Percentiles rank a stretch among this genome's conserved stretches.
Conservation (phyloP, 2,329 filamentous ascomycete genomes). For the Alternaria brassicicola region DNA sequence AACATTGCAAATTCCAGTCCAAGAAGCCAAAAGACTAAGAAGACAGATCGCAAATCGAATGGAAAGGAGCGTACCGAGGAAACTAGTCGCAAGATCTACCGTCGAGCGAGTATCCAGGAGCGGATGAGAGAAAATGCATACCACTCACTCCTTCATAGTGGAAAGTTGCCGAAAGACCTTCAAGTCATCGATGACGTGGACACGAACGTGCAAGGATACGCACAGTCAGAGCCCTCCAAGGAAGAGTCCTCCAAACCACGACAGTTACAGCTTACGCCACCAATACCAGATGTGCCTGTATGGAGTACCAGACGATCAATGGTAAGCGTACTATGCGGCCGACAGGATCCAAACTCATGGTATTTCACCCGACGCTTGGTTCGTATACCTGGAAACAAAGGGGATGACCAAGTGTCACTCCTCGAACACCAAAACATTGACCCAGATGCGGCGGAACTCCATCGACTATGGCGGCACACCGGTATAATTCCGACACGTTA, state of each 20-base stretch:
- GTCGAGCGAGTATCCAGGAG: neutral
- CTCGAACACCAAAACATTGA: neutral
- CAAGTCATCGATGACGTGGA: neutral
- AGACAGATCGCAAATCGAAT: neutral
- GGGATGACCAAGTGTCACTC: neutral
- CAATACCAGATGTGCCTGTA: neutral
- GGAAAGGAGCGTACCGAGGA: neutral
- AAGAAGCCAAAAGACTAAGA: neutral
- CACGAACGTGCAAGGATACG: neutral
- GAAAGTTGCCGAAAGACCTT: neutral
- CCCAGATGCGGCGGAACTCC: conserved; percentile 1
- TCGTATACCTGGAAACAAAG: neutral
- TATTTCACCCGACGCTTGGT: conserved; percentile 5
- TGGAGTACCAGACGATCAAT: neutral
- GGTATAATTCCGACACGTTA: neutral
- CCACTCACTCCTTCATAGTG: neutral
- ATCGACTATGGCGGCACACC: conserved; percentile 5
- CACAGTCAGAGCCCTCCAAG: neutral
- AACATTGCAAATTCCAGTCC: rapidly evolving
- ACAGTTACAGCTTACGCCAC: neutral
- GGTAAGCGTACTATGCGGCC: neutral
- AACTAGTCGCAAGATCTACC: neutral
- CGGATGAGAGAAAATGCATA: neutral
- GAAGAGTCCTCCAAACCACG: neutral
- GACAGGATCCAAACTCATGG: neutral